These are phyloP conservation scores for Kodamaea fukazawae DNA, from an alignment of 805 yeast species.

Conservation along the genomic window DNA sequence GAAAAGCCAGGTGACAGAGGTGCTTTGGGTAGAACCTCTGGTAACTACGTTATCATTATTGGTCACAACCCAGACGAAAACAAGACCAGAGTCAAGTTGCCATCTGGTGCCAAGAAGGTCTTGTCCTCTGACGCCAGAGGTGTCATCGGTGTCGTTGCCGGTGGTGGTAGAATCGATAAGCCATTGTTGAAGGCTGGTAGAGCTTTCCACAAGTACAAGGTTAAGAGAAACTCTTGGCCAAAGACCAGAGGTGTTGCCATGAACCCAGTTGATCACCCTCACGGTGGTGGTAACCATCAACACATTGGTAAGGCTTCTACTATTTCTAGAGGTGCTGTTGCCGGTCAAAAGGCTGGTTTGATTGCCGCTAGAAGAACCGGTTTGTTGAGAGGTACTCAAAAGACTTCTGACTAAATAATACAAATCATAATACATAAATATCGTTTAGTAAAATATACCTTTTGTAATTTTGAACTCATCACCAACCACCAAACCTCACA, in stretches of 20 bases:
- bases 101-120: slow-evolving; percentile 98
- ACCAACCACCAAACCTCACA: too few species aligned
- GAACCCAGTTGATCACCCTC: slow-evolving; percentile 99
- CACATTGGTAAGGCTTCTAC: slow-evolving; percentile 99
- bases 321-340: slow-evolving; percentile 97
- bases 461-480: slow-evolving; percentile 3
- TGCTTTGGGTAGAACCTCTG: slow-evolving; percentile 99
- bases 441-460: neutral
- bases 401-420: slow-evolving; percentile 47
- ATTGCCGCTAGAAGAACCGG: slow-evolving; percentile 99
- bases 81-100: slow-evolving; percentile 98
- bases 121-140: slow-evolving; percentile 97
- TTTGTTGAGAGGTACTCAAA: slow-evolving; percentile 99
- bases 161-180: slow-evolving; percentile 99
- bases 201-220: slow-evolving; percentile 99
- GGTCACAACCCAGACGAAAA: slow-evolving; percentile 99
- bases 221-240: slow-evolving; percentile 99
- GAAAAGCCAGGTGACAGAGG: slow-evolving; percentile 99
- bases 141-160: slow-evolving; percentile 99
- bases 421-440: slow-evolving; percentile 8
- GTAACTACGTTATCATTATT: slow-evolving; percentile 97
- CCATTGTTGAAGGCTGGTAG: slow-evolving; percentile 99
- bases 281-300: slow-evolving; percentile 99
- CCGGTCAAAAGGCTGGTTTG: slow-evolving; percentile 99
- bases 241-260: slow-evolving; percentile 99